Percentiles rank a stretch among this genome's conserved stretches.
phyloP scores from a whole-genome alignment of 1,139 yeast genomes.

The Geotrichum aggregatum region DNA sequence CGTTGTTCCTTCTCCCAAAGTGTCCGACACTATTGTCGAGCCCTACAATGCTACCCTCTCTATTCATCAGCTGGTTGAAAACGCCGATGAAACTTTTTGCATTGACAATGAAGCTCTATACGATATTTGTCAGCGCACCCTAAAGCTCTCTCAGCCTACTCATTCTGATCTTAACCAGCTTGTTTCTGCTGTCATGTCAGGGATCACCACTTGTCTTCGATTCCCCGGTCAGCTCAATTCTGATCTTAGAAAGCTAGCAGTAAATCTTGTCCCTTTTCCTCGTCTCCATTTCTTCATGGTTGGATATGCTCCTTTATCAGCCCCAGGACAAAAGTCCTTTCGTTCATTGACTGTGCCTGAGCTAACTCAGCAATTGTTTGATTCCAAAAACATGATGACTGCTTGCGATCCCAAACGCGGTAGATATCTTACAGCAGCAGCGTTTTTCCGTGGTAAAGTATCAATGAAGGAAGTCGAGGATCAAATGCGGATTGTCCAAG shows the following conservation, averaged over 20 bases:
- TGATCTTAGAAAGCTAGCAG: constrained; percentile 46
- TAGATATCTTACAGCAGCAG: constrained; percentile 44
- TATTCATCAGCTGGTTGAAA: constrained; percentile 45
- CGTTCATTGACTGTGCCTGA: constrained; percentile 44
- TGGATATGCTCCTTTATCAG: constrained; percentile 46
- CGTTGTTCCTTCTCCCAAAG: constrained; percentile 45
- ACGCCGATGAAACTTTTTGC: constrained; percentile 46
- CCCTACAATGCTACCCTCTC: constrained; percentile 45
- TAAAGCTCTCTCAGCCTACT: constrained; percentile 41
- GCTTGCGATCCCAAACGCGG: constrained; percentile 45
- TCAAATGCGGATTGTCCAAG: constrained; percentile 38
- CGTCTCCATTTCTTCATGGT: constrained; percentile 47
- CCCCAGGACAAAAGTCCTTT: constrained; percentile 41
- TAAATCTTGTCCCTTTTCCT: constrained; percentile 47
- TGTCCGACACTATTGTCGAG: constrained; percentile 46
- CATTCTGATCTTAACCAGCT: constrained; percentile 44
- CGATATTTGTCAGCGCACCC: constrained; percentile 43
- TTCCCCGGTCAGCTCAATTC: constrained; percentile 48
- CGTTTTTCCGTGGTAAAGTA: constrained; percentile 46
- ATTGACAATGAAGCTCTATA: constrained; percentile 47
- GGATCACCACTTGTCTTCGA: constrained; percentile 46
- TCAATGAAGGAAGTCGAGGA: constrained; percentile 47
- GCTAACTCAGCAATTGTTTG: constrained; percentile 46
- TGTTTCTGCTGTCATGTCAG: constrained; percentile 46
- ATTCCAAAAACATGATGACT: constrained; percentile 45